A percentile compares a stretch with the other conserved stretches of the same genome.
phyloP scores from a whole-genome alignment of 305 asterid species.

The Caryopteris hybrid region DNA sequence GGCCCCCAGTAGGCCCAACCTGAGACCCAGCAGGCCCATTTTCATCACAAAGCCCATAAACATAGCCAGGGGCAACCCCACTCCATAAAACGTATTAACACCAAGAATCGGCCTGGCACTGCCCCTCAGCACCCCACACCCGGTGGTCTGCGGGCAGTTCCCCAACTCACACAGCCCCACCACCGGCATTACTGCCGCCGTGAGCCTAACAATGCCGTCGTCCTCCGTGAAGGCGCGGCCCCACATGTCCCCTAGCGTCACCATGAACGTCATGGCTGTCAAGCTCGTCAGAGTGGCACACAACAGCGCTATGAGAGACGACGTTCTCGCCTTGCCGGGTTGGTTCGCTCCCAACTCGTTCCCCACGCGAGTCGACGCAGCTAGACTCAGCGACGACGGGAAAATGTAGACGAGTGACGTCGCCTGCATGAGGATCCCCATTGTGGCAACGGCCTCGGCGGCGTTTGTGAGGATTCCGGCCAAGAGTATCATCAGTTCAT shows the following conservation, averaged over 20 bases:
- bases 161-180: constrained; percentile 68
- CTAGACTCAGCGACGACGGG: constrained; percentile 44
- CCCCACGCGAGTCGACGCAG: constrained; percentile 56
- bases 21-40: constrained; percentile 45
- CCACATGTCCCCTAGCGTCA: constrained; percentile 23
- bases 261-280: constrained; percentile 31
- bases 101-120: constrained; percentile 53
- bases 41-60: constrained; percentile 38
- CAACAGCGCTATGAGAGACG: constrained; percentile 23
- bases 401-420: constrained; percentile 51
- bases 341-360: constrained; percentile 53
- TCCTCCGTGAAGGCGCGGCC: constrained; percentile 41
- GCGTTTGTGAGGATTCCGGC: constrained; percentile 44
- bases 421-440: constrained; percentile 61
- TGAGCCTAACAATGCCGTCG: constrained; percentile 25
- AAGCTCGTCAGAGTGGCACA: constrained; percentile 37
- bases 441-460: constrained; percentile 45
- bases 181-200: constrained; percentile 48
- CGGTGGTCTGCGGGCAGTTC: constrained; percentile 57
- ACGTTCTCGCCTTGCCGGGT: constrained; percentile 36
- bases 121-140: constrained; percentile 63
- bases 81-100: constrained; percentile 45
- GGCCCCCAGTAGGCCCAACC: constrained; percentile 54
- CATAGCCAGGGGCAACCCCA: constrained; percentile 52
- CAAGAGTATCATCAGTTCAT: constrained; percentile 53